phyloP scores from a whole-genome alignment of 192 early-diverging fungal genomes.

The Funneliformis mosseae region DNA sequence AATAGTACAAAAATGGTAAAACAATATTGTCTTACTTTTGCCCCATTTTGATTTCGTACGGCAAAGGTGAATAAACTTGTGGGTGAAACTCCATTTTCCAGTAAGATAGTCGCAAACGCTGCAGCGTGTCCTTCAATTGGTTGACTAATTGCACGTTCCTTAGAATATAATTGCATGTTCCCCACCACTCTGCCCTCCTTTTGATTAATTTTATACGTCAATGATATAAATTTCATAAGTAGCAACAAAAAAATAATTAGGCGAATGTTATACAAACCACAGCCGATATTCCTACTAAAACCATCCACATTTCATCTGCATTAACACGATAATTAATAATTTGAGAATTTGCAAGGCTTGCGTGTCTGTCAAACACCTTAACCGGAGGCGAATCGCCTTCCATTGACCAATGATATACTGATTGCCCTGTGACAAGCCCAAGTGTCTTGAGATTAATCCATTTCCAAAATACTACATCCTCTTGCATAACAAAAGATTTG shows the following conservation, averaged over 20 bases:
- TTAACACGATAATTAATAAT: slow-evolving; percentile 96
- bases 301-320: slow-evolving; percentile 91
- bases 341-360: slow-evolving; percentile 80
- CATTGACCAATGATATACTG: slow-evolving; percentile 97
- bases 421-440: slow-evolving; percentile 83
- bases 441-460: slow-evolving; percentile 89
- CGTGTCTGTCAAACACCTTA: slow-evolving; percentile 94
- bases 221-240: neutral
- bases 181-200: slow-evolving; percentile 88
- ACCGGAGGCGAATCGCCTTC: slow-evolving; percentile 83
- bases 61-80: slow-evolving; percentile 95
- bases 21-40: slow-evolving; percentile 61
- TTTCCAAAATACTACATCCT: slow-evolving; percentile 94
- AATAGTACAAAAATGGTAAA: neutral
- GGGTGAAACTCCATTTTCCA: slow-evolving; percentile 74
- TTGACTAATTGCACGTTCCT: slow-evolving; percentile 90
- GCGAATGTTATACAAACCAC: slow-evolving; percentile 44
- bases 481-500: slow-evolving; percentile 89
- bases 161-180: slow-evolving; percentile 95
- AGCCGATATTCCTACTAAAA: slow-evolving; percentile 93
- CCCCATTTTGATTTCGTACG: slow-evolving; percentile 74
- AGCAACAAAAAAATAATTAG: neutral
- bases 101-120: slow-evolving; percentile 87
- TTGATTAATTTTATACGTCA: neutral
- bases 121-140: slow-evolving; percentile 96